Conservation (phyloP, 1,284 basidiomycete species). For the Ceratobasidium sp. region DNA sequence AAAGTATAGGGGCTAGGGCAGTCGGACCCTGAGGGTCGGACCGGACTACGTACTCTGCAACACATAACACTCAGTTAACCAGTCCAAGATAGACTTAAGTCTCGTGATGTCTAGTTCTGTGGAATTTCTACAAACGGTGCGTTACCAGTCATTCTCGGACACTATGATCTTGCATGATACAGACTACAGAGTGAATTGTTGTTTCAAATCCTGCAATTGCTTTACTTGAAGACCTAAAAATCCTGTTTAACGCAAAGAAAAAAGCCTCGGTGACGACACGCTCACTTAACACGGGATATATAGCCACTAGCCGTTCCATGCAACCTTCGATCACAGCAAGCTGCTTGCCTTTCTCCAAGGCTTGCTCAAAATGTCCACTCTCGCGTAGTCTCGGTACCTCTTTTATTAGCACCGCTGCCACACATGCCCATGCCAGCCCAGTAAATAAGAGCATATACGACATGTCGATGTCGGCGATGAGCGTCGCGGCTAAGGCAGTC, state of each 20-base stretch:
- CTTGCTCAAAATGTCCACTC: neutral
- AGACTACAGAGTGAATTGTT: too few species aligned
- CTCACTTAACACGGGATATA: constrained; percentile 28
- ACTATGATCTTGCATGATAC: too few species aligned
- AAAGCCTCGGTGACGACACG: neutral
- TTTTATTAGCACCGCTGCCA: neutral
- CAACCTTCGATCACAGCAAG: constrained; percentile 4
- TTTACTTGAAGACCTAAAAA: constrained; percentile 11
- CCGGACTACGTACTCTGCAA: too few species aligned
- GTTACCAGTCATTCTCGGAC: too few species aligned
- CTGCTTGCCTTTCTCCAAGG: constrained; percentile 9
- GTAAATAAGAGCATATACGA: constrained; percentile 28
- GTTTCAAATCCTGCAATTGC: constrained; percentile 15
- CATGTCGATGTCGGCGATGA: constrained; percentile 5
- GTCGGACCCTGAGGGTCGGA: too few species aligned
- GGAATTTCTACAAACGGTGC: too few species aligned
- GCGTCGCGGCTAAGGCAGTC: neutral
- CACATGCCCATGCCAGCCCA: constrained; percentile 15
- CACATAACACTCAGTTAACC: too few species aligned
- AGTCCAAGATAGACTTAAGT: too few species aligned
- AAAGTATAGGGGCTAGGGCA: too few species aligned
- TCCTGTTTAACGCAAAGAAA: neutral
- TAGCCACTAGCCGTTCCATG: constrained; percentile 2
- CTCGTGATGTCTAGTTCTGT: too few species aligned
- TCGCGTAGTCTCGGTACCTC: neutral